A percentile compares a stretch with the other conserved stretches of the same genome.
Conservation (phyloP, 805 yeast genomes). For the Hanseniaspora mollemarum region DNA sequence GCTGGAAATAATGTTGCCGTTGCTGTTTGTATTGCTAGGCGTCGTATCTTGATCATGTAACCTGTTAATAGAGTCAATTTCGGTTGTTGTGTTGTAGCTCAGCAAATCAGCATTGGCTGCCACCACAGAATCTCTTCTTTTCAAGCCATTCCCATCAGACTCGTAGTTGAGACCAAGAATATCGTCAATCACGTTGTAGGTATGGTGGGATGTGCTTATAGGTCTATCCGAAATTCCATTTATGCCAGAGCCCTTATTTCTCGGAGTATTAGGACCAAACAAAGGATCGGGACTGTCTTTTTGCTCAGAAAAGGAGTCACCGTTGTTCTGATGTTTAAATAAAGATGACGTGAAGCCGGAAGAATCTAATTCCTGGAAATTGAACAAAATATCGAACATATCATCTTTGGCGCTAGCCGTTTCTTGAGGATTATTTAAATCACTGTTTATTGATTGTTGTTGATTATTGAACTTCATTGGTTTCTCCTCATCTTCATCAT, state of each 20-base stretch:
- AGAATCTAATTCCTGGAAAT: neutral
- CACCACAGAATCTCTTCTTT: neutral
- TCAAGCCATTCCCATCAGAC: neutral
- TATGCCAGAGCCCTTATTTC: too few relatives aligned
- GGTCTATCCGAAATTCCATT: neutral
- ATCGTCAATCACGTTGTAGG: neutral
- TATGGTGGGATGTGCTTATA: neutral
- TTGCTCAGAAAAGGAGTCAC: neutral
- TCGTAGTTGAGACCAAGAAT: neutral
- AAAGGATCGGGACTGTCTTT: neutral
- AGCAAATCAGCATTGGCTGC: too few relatives aligned
- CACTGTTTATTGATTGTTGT: neutral
- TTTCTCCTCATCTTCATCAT: constrained; percentile 34
- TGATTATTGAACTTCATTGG: neutral
- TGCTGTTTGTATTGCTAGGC: too few relatives aligned
- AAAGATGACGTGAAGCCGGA: neutral
- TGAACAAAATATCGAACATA: constrained; percentile 11
- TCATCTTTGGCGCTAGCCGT: constrained; percentile 1
- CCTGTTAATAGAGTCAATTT: too few relatives aligned
- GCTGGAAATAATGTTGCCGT: neutral
- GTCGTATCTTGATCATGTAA: too few relatives aligned
- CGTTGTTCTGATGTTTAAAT: neutral
- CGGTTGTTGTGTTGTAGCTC: neutral
- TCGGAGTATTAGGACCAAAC: too few relatives aligned
- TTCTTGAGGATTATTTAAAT: neutral